A percentile compares a stretch with the other conserved stretches of the same genome.
Evolutionary conservation across 768 basidiomycete species (phyloP).

Genomic region (Xanthoconium stramineum): DNA sequence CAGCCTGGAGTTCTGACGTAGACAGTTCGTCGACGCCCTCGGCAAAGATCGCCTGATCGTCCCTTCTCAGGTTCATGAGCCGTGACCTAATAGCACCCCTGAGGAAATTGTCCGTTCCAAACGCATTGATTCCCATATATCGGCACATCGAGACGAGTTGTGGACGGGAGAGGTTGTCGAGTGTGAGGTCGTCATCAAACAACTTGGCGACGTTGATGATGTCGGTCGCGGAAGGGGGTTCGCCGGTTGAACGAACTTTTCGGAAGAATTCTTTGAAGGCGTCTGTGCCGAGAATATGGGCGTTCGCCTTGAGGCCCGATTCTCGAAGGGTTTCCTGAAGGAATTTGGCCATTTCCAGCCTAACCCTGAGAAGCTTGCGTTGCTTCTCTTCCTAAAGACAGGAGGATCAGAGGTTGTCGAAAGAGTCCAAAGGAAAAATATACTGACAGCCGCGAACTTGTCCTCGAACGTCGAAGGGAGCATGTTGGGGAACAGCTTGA

Average conservation of each 20-base stretch:
- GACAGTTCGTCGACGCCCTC: constrained; percentile 92
- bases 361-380: constrained; percentile 89
- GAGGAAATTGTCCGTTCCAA: constrained; percentile 98
- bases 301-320: constrained; percentile 87
- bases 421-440: background rate
- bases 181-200: constrained; percentile 95
- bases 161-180: constrained; percentile 97
- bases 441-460: constrained; percentile 83
- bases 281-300: constrained; percentile 90
- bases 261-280: constrained; percentile 99
- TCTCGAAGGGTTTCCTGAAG: constrained; percentile 96
- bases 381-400: constrained; percentile 85
- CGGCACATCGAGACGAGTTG: constrained; percentile 96
- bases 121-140: constrained; percentile 98
- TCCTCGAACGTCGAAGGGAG: constrained; percentile 98
- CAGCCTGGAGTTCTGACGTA: constrained; percentile 87
- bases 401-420: background rate
- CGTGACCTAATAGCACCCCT: constrained; percentile 86
- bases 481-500: constrained; percentile 99
- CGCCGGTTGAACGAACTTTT: constrained; percentile 95
- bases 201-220: constrained; percentile 93
- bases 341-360: constrained; percentile 99
- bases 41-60: constrained; percentile 87
- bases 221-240: constrained; percentile 84
- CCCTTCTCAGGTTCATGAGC: constrained; percentile 77